phyloP scores from a whole-genome alignment of 129 eudicot genomes.

The Logfia minima region DNA sequence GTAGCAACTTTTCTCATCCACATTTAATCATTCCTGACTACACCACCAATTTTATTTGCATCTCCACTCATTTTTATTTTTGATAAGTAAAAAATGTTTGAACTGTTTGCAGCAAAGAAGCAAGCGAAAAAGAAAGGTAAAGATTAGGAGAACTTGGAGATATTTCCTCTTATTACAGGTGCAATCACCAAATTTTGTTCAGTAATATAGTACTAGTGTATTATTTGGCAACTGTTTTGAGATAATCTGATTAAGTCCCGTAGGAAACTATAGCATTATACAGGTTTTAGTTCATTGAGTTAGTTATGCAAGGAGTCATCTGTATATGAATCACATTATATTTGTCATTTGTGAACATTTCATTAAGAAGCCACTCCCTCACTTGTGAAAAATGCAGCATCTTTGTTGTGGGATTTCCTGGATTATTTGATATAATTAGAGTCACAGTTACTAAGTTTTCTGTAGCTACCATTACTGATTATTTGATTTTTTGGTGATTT shows the following conservation, averaged over 20 bases:
- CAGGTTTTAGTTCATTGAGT: background rate
- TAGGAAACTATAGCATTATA: background rate
- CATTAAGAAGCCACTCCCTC: background rate
- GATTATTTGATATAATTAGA: no score
- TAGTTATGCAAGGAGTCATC: background rate
- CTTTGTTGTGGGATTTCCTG: background rate
- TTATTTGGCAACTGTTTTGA: background rate
- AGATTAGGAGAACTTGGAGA: constrained; percentile 29
- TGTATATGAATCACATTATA: background rate
- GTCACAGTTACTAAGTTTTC: background rate
- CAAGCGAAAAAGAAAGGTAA: constrained; percentile 49
- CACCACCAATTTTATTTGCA: background rate
- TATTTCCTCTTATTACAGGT: background rate
- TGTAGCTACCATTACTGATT: background rate
- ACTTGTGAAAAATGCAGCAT: background rate
- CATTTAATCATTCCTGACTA: background rate
- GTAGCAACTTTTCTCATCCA: constrained; percentile 25
- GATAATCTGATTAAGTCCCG: background rate
- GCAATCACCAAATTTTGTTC: constrained; percentile 9
- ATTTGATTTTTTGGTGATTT: no score
- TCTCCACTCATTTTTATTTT: background rate
- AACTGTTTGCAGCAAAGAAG: constrained; percentile 55
- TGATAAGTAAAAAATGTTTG: background rate
- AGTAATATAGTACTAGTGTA: background rate
- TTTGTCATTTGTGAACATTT: background rate